These are phyloP conservation scores for Phytopythium kandeliae DNA, from an alignment of 352 stramenopile genomes.

Conservation along the genomic window DNA sequence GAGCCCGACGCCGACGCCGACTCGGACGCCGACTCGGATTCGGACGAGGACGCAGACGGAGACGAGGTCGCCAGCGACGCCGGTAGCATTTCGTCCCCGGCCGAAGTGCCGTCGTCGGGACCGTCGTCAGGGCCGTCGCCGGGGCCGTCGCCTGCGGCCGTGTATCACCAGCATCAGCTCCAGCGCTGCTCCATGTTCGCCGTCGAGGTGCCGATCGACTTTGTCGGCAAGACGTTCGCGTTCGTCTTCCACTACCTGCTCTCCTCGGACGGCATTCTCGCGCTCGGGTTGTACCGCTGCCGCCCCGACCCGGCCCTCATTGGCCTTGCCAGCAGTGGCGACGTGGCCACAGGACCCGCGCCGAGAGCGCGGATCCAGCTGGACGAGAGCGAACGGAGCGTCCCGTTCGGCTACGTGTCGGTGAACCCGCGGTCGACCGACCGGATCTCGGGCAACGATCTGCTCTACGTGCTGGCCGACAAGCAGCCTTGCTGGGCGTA, in stretches of 20 bases:
- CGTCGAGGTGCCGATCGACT: slow-evolving; percentile 75
- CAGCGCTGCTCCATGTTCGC: slow-evolving; percentile 76
- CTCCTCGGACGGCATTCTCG: slow-evolving; percentile 73
- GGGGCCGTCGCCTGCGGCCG: slow-evolving; percentile 11
- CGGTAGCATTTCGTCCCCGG: slow-evolving; percentile 11
- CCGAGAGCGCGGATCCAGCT: slow-evolving; percentile 44
- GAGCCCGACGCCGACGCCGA: neutral
- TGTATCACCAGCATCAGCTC: slow-evolving; percentile 11
- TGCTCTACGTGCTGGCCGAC: slow-evolving; percentile 80
- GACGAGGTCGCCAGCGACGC: slow-evolving; percentile 6
- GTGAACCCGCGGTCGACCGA: slow-evolving; percentile 77
- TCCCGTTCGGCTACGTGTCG: slow-evolving; percentile 82
- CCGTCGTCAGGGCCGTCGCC: slow-evolving; percentile 29
- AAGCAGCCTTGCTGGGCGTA: slow-evolving; percentile 70
- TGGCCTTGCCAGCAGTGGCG: slow-evolving; percentile 2
- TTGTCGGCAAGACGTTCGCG: slow-evolving; percentile 75
- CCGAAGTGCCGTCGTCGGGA: slow-evolving; percentile 33
- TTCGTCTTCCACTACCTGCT: slow-evolving; percentile 82
- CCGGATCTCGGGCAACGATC: slow-evolving; percentile 69
- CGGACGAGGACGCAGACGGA: neutral
- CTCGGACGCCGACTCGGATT: neutral
- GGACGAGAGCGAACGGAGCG: slow-evolving; percentile 50
- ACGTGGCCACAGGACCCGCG: slow-evolving; percentile 6
- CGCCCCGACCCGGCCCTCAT: slow-evolving; percentile 27
- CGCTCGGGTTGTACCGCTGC: slow-evolving; percentile 73